phyloP scores from a whole-genome alignment of 2,329 filamentous ascomycete genomes.

The Penicillium aurantiogriseum region DNA sequence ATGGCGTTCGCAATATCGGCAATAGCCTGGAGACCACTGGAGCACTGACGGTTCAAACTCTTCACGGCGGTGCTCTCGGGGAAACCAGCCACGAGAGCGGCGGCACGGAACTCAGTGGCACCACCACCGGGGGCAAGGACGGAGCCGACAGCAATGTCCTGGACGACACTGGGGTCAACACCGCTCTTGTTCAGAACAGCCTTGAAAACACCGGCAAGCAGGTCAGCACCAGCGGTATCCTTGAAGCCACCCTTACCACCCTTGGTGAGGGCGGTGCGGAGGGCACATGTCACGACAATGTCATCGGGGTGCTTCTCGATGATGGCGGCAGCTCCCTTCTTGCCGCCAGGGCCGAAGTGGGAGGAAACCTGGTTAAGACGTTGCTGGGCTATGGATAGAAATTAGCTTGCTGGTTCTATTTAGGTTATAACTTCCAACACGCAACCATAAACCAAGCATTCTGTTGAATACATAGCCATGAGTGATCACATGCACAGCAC shows the following conservation, averaged over 20 bases:
- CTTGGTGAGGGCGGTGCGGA: conserved; percentile 89
- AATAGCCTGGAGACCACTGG: conserved; percentile 85
- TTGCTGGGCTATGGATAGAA: conserved; percentile 49
- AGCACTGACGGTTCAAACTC: conserved; percentile 91
- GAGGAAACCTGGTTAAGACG: conserved; percentile 59
- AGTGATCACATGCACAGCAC: conserved; percentile 10
- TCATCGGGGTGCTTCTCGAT: conserved; percentile 58
- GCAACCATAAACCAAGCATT: not conserved
- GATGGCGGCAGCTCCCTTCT: conserved; percentile 37
- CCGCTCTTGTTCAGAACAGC: conserved; percentile 78
- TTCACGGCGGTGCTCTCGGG: conserved; percentile 81
- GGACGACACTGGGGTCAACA: conserved; percentile 82
- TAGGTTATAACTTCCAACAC: not conserved
- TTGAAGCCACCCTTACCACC: conserved; percentile 94
- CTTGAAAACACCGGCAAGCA: conserved; percentile 80
- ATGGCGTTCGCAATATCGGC: conserved; percentile 95
- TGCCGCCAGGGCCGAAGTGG: conserved; percentile 50
- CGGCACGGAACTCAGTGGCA: conserved; percentile 94
- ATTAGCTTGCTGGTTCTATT: conserved; percentile 2
- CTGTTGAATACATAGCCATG: conserved; percentile 12
- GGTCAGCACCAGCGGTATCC: conserved; percentile 82
- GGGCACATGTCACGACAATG: conserved; percentile 87
- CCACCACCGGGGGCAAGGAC: conserved; percentile 91
- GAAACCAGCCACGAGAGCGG: conserved; percentile 86
- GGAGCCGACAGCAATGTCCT: conserved; percentile 88